Base-by-base conservation (phyloP, 208 protist species). In the Tritrichomonas musculus region DNA sequence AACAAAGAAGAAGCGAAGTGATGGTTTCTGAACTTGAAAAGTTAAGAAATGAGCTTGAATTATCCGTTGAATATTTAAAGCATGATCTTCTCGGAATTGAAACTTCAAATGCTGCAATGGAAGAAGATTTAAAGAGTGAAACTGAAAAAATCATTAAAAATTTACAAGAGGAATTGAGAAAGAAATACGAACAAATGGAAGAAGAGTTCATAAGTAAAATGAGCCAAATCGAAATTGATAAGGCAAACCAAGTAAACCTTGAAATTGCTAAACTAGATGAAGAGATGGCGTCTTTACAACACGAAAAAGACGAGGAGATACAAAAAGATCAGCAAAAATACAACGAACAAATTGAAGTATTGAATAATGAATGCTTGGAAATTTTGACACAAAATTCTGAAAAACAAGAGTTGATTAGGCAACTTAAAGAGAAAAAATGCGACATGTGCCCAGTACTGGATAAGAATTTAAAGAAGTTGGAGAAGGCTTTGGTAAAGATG, bases 381-480 rank as follows among this genome's bases (percentile, higher is more conserved):
- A 57, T 88, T 8, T n/a, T 88, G 9, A 57, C 41, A 39, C 13
- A 57, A 13, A 88, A 53, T 5, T 33, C 41, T 33, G 77, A 88
- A 8, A 57, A 57, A 50, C 53, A 57, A 50, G 27, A 60, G 17
- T 8, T 57, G 39, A 88, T 88, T 50, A 53, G 36, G 2, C 47
- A 88, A 57, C 33, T 88, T 33, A 88, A 53, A 27, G 47, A 88
- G 39, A 88, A 57, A 39, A 1, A 44, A 88, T 88, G 77, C 27
- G 47, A 88, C 33, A 39, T n/a, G 27, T 88, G 77, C 39, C 77
- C 77, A 57, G 47, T 88, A 14, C 41, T 88, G 17, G 77, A 88
- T 5, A 88, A 88, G 47, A 88, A 88, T 33, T 53, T 88, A 57
- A 88, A 57, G 47, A 88, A 88, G n/a, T 47, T 88, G 20, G 77